Percentiles rank a stretch among this genome's conserved stretches.
Conservation (phyloP, 768 basidiomycete species). For the Lyophyllum shimeji region DNA sequence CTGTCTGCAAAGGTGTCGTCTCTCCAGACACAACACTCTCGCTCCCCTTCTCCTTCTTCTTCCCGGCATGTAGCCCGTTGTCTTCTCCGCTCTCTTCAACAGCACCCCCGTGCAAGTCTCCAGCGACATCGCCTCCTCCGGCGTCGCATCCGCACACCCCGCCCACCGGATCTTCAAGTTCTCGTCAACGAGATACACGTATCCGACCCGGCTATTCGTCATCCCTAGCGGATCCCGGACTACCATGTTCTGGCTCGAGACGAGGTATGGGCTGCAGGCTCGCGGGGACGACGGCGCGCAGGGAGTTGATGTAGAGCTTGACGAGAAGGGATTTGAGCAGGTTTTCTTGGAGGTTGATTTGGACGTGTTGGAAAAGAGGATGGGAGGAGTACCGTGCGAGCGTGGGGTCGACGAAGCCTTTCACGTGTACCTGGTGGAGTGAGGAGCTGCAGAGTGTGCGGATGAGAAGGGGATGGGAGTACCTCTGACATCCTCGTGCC, state of each 20-base stretch:
- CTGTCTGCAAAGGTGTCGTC: neutral
- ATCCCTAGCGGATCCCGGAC: conserved; percentile 83
- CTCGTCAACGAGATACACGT: conserved; percentile 88
- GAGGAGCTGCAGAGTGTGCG: neutral
- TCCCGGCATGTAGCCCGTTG: neutral
- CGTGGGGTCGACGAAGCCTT: conserved; percentile 65
- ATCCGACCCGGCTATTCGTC: conserved; percentile 88
- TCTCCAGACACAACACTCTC: neutral
- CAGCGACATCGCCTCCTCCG: conserved; percentile 68
- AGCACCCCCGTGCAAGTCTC: conserved; percentile 70
- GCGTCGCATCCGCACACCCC: conserved; percentile 80
- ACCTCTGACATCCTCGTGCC: conserved; percentile 89
- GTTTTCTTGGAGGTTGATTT: conserved; percentile 95
- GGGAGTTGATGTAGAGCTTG: conserved; percentile 74
- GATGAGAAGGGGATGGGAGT: neutral
- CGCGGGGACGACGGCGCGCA: conserved; percentile 65
- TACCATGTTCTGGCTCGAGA: conserved; percentile 84
- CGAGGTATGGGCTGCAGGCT: conserved; percentile 68
- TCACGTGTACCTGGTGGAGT: conserved; percentile 59
- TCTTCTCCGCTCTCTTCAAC: conserved; percentile 53
- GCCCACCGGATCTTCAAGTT: conserved; percentile 89
- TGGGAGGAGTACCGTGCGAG: conserved; percentile 50
- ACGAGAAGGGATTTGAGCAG: conserved; percentile 89
- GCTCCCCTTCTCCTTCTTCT: neutral
- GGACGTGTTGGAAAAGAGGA: conserved; percentile 69